Evolutionary conservation across 1,284 basidiomycete genomes (phyloP).

Genomic region (Ustilago sp.): DNA sequence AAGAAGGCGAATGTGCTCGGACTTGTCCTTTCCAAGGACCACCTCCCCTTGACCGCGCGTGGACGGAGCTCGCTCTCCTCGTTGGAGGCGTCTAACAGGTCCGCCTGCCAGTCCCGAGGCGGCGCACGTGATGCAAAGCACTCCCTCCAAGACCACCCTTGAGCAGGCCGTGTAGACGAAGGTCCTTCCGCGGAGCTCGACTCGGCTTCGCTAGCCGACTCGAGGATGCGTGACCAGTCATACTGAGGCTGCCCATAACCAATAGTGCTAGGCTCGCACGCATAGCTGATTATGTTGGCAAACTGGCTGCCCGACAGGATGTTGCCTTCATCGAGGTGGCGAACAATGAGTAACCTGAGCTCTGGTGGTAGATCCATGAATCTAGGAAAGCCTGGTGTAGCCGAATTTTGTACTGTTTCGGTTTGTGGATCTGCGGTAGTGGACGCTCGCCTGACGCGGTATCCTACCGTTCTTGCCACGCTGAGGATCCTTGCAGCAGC

Average conservation of each 20-base stretch:
- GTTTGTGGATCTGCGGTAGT: neutral
- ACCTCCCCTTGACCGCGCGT: neutral
- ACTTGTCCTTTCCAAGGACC: too few species aligned
- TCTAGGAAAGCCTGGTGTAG: constrained; percentile 1
- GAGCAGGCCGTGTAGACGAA: constrained; percentile 17
- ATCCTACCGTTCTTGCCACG: constrained; percentile 30
- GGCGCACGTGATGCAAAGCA: constrained; percentile 29
- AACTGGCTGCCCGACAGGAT: constrained; percentile 28
- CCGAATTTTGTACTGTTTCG: neutral
- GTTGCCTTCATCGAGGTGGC: constrained; percentile 19
- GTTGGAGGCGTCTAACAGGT: constrained; percentile 12
- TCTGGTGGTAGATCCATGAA: constrained; percentile 44
- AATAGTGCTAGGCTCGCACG: constrained; percentile 42
- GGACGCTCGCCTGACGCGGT: neutral
- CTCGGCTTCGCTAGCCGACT: neutral
- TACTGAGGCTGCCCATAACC: constrained; percentile 27
- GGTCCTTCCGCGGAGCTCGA: neutral
- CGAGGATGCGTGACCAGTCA: constrained; percentile 17
- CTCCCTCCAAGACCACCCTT: constrained; percentile 32
- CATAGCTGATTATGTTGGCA: constrained; percentile 36
- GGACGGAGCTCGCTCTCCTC: neutral
- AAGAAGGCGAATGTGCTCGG: constrained; percentile 21
- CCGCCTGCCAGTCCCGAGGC: constrained; percentile 37
- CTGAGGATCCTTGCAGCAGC: constrained; percentile 17
- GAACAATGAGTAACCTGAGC: constrained; percentile 27